Conservation (phyloP, 2,329 filamentous ascomycete species). For the Microsporum canis region DNA sequence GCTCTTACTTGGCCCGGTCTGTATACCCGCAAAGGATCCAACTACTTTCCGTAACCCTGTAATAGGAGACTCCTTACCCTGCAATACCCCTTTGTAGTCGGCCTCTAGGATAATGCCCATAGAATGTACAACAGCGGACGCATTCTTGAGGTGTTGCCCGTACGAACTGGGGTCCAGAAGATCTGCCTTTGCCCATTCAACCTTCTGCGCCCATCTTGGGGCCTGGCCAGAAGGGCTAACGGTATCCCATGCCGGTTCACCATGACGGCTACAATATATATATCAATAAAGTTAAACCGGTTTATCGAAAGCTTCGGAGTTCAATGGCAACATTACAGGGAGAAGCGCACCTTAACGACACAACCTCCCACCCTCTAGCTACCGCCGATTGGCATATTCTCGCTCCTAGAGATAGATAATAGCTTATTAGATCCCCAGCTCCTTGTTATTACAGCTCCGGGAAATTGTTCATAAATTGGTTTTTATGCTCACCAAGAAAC, state of each 20-base stretch:
- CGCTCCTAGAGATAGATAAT: slow-evolving; percentile 37
- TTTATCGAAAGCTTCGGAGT: background rate
- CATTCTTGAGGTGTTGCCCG: slow-evolving; percentile 59
- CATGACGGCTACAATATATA: slow-evolving; percentile 58
- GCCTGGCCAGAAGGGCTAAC: slow-evolving; percentile 59
- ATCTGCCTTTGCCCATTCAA: slow-evolving; percentile 81
- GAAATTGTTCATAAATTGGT: background rate
- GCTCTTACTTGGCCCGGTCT: background rate
- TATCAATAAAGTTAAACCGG: background rate
- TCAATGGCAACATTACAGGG: background rate
- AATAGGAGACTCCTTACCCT: slow-evolving; percentile 71
- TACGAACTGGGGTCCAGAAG: slow-evolving; percentile 76
- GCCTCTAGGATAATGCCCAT: slow-evolving; percentile 95
- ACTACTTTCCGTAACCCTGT: slow-evolving; percentile 70
- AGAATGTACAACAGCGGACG: slow-evolving; percentile 80
- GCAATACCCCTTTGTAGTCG: slow-evolving; percentile 89
- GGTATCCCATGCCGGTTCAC: slow-evolving; percentile 72
- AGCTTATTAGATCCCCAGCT: background rate
- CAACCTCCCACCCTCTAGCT: slow-evolving; percentile 79
- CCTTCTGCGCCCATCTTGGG: slow-evolving; percentile 69
- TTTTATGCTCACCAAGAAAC: slow-evolving; percentile 55
- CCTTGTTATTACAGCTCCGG: no score
- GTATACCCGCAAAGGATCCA: slow-evolving; percentile 43
- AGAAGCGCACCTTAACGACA: slow-evolving; percentile 64
- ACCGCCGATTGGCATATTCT: slow-evolving; percentile 87